Conservation (phyloP, 2,329 filamentous ascomycete species). For the Gremmenia infestans region DNA sequence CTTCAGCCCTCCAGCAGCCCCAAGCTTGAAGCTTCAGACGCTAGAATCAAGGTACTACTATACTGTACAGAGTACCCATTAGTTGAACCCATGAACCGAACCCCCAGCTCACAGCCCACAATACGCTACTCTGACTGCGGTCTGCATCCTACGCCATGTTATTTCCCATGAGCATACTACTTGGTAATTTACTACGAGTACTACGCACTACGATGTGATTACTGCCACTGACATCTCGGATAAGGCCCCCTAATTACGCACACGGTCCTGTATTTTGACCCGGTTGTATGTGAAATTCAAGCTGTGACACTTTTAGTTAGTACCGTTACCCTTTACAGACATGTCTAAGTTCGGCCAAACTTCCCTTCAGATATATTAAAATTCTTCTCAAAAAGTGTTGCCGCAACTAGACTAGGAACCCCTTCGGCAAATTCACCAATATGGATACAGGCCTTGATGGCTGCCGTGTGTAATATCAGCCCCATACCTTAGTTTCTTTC, state of each 20-base stretch:
- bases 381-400: constrained; percentile 6
- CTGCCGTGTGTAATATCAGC: constrained; percentile 20
- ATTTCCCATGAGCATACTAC: constrained; percentile 3
- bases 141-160: constrained; percentile 12
- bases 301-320: neutral
- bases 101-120: neutral
- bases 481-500: constrained; percentile 8
- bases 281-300: constrained; percentile 7
- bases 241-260: constrained; percentile 15
- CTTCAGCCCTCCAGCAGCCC: constrained; percentile 13
- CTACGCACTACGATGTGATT: constrained; percentile 15
- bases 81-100: neutral
- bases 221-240: constrained; percentile 27
- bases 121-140: constrained; percentile 14
- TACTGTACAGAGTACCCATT: too few species aligned
- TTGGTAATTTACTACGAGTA: too few species aligned
- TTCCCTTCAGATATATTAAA: constrained; percentile 12
- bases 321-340: constrained; percentile 3
- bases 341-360: constrained; percentile 7
- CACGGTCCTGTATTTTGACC: constrained; percentile 9
- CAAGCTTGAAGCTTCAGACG: constrained; percentile 15
- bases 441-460: constrained; percentile 17
- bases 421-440: constrained; percentile 16
- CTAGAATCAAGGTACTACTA: constrained; percentile 11
- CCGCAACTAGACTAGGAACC: constrained; percentile 8